Base-by-base conservation (phyloP, 2,329 filamentous ascomycete species). In the Exserohilum turcica region DNA sequence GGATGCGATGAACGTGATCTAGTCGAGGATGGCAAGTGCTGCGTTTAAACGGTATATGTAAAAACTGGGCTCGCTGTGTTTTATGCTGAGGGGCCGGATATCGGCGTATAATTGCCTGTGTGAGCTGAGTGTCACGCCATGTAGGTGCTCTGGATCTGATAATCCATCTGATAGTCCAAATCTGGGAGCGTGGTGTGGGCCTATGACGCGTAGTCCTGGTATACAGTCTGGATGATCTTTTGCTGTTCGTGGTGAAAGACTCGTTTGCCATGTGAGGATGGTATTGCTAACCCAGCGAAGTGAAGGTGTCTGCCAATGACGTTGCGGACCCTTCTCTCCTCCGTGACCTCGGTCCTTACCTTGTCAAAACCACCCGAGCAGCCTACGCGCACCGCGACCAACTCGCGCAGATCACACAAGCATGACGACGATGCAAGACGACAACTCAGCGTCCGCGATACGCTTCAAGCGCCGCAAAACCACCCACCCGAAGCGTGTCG, bases 391-490 rank as follows among this genome's bases (percentile, higher is more conserved):
- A 35, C 39, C 21, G n/a, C 31, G 28, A 53, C 43, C 43, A 28
- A 45, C 35, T 39, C 38, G 6, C 18, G 35, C 40, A 38, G 37
- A 29, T 38, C 38, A 58, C 48, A 31, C 13, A 29, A 37, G 29
- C 40, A 67, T 66, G 61, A 48, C 60, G 19, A 43, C 49, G 19
- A 36, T 49, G 13, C 59, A 66, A 42, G 56, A 59, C 16, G 55
- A 60, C 13, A 42, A 35, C 19, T 6, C 56, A 31, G 52, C 39
- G 32, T 63, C 68, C 1, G 43, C 51, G 9, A 38, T 72, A 27
- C 66, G 61, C 12, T 72, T 71, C 56, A 73, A 73, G 57, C 67
- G 68, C 15, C 70, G 70, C 44, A 73, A 72, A 42, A 56, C 54
- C 6, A 45, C 61, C 19, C 66, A 67, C n/a, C 45, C 64, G 6